Percentiles rank a stretch among this genome's conserved stretches.
These are phyloP conservation scores for Aspergillus udagawae DNA, from an alignment of 2,329 filamentous ascomycete genomes.

Conservation along the genomic window DNA sequence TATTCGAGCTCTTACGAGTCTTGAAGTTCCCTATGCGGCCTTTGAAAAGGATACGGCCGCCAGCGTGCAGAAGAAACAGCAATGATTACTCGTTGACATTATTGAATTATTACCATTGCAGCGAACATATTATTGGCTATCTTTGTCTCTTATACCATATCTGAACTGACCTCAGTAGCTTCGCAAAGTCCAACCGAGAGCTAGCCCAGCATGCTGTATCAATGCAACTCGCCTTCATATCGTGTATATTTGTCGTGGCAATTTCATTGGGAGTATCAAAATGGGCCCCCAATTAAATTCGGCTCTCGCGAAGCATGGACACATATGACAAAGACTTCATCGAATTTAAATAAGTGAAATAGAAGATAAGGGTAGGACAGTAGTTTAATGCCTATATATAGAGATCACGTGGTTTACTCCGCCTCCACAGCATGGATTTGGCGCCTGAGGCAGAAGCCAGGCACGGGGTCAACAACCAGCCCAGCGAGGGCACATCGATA, in stretches of 20 bases:
- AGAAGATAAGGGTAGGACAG: not conserved
- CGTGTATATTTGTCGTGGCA: not conserved
- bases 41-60: constrained; percentile 96
- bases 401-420: constrained; percentile 3
- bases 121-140: not conserved
- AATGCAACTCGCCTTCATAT: not conserved
- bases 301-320: not conserved
- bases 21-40: constrained; percentile 87
- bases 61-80: constrained; percentile 78
- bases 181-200: not conserved
- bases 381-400: not conserved
- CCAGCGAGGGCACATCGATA: not conserved
- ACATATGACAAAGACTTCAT: not conserved
- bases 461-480: not conserved
- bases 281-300: not conserved
- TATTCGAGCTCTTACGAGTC: constrained; percentile 68
- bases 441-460: constrained; percentile 5
- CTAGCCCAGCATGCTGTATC: not conserved
- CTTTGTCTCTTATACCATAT: not conserved
- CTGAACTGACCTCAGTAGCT: not conserved
- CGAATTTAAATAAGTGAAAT: not conserved
- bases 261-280: not conserved
- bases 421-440: not conserved
- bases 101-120: constrained; percentile 2
- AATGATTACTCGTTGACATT: constrained; percentile 35